A percentile compares a stretch with the other conserved stretches of the same genome.
Conservation (phyloP, 1,284 basidiomycete species). For the Boletus holoroseus region DNA sequence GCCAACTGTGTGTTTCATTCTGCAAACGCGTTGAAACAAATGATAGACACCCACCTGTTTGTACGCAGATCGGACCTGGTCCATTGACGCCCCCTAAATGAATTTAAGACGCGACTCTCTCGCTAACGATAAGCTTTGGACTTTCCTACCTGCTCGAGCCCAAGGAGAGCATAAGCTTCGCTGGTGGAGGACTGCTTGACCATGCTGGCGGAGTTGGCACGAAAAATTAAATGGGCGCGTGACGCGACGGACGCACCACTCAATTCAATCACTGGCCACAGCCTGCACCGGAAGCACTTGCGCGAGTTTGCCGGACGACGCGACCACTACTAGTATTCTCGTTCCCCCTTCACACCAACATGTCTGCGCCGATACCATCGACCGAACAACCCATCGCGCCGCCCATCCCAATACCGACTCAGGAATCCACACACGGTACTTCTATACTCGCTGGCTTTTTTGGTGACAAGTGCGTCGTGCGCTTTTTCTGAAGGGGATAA, state of each 20-base stretch:
- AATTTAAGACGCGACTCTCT: constrained; percentile 4
- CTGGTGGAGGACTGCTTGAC: constrained; percentile 35
- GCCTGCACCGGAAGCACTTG: not conserved
- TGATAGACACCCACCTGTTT: constrained; percentile 46
- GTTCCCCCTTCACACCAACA: constrained; percentile 10
- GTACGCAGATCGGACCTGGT: constrained; percentile 60
- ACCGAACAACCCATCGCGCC: constrained; percentile 4
- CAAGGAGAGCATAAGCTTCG: constrained; percentile 54
- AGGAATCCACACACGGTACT: constrained; percentile 7
- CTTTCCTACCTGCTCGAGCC: constrained; percentile 50
- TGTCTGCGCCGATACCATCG: constrained; percentile 8
- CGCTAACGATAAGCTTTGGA: not conserved
- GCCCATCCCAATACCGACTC: constrained; percentile 10
- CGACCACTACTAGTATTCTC: not conserved
- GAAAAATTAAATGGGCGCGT: constrained; percentile 11
- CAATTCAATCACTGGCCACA: constrained; percentile 18
- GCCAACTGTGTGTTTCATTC: constrained; percentile 43
- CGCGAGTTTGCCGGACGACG: not conserved
- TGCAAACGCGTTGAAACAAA: constrained; percentile 1
- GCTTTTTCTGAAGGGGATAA: not conserved
- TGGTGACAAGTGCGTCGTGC: constrained; percentile 33
- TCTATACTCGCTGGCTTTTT: constrained; percentile 21
- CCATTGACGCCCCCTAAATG: constrained; percentile 53
- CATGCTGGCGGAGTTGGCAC: constrained; percentile 30
- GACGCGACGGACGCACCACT: constrained; percentile 31